Evolutionary conservation across 2,329 filamentous ascomycete species (phyloP).

Genomic region (Westerdykella aurantiaca): DNA sequence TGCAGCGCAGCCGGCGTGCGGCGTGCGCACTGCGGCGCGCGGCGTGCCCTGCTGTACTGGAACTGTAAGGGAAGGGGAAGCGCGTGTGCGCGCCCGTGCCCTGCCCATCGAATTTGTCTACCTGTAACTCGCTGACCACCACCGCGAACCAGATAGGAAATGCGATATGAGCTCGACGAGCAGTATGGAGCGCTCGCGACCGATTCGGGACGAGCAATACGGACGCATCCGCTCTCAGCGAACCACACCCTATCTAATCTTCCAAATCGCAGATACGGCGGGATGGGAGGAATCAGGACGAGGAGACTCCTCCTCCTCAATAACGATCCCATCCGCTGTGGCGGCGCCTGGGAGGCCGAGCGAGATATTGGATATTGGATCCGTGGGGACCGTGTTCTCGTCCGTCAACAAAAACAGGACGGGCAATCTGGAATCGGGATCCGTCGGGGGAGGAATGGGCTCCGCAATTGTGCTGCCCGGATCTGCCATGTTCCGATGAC

Average conservation of each 20-base stretch:
- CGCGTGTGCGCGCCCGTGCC: no score
- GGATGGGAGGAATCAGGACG: conserved; percentile 3
- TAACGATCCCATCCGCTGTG: neutral
- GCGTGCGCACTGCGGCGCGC: conserved; percentile 34
- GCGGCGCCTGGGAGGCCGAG: neutral
- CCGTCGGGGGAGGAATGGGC: conserved; percentile 14
- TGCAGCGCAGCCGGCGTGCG: conserved; percentile 37
- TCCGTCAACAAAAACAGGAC: conserved; percentile 25
- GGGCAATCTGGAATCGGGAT: conserved; percentile 29
- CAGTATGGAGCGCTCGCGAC: neutral
- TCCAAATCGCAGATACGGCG: conserved; percentile 11
- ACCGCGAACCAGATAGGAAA: conserved; percentile 16
- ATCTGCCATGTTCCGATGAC: no score
- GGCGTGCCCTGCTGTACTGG: conserved; percentile 26
- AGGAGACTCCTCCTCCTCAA: neutral
- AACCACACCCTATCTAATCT: neutral
- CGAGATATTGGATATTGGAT: conserved; percentile 6
- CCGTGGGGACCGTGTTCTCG: conserved; percentile 16
- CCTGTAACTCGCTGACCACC: conserved; percentile 35
- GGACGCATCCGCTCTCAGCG: conserved; percentile 1
- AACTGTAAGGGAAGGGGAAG: neutral
- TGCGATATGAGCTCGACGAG: conserved; percentile 11
- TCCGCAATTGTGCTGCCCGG: neutral
- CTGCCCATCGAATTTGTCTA: conserved; percentile 8
- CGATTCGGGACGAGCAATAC: conserved; percentile 3